Percentiles rank a stretch among this genome's conserved stretches.
These are phyloP conservation scores for Camellia japonica DNA, from an alignment of 148 eudicot species.

Conservation along the genomic window DNA sequence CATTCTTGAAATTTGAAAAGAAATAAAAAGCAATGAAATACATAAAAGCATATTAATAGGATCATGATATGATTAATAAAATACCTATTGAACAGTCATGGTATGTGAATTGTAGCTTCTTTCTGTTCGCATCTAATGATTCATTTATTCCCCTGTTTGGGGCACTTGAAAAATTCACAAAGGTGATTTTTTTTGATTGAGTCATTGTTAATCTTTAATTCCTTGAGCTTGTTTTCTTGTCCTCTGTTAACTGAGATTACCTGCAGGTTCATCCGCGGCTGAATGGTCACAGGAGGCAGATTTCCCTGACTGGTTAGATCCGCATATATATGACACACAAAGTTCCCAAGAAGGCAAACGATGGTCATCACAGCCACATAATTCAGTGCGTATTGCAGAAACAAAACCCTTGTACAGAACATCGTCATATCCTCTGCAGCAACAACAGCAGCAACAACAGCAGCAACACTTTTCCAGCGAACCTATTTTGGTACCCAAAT, in stretches of 20 bases:
- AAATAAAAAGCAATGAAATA: not conserved
- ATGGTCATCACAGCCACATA: constrained; percentile 76
- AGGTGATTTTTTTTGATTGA: not conserved
- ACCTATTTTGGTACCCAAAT: constrained; percentile 56
- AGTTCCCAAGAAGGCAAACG: constrained; percentile 49
- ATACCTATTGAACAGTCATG: not conserved
- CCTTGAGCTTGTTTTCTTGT: not conserved
- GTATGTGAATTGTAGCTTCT: not conserved
- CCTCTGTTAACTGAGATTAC: not conserved
- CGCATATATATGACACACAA: constrained; percentile 42
- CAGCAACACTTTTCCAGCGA: constrained; percentile 61
- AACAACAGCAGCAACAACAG: constrained; percentile 38
- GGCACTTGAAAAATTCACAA: not conserved
- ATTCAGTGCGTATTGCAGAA: constrained; percentile 24
- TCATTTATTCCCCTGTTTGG: not conserved
- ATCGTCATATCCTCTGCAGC: constrained; percentile 64
- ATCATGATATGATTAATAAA: constrained; percentile 1
- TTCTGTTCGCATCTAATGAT: not conserved
- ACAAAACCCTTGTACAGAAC: constrained; percentile 44
- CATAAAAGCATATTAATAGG: not conserved
- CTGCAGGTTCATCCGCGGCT: constrained; percentile 65
- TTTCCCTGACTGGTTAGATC: constrained; percentile 59
- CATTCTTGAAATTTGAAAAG: not conserved
- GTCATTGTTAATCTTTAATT: not conserved
- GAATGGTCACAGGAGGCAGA: constrained; percentile 72